Evolutionary conservation across 192 early-diverging fungal species (phyloP).

Genomic region (Glomus cerebriforme): DNA sequence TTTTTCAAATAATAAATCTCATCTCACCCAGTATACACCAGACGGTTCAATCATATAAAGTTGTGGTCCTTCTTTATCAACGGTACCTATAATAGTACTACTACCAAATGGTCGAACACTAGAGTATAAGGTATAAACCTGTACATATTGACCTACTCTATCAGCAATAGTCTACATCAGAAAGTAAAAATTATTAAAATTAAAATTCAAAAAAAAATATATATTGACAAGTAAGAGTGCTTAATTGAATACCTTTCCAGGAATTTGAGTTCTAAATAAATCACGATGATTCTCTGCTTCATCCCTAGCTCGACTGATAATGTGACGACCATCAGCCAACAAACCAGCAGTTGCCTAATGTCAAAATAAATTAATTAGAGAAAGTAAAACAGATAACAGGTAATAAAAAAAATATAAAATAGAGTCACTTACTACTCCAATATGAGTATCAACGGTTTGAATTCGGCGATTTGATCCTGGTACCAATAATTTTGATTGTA

Average conservation of each 20-base stretch:
- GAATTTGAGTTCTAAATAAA: constrained; percentile 78
- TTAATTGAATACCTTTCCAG: constrained; percentile 67
- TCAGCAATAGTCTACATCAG: constrained; percentile 77
- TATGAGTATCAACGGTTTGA: constrained; percentile 85
- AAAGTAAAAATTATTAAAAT: neutral
- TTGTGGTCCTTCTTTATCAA: constrained; percentile 80
- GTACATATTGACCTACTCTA: constrained; percentile 89
- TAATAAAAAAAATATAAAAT: constrained; percentile 5
- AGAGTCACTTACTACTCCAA: constrained; percentile 77
- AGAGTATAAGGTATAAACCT: constrained; percentile 97
- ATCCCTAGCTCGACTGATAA: constrained; percentile 87
- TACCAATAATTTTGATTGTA: constrained; percentile 93
- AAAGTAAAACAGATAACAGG: neutral
- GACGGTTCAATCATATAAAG: constrained; percentile 97
- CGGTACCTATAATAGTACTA: constrained; percentile 78
- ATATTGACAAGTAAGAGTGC: neutral
- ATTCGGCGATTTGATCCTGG: constrained; percentile 93
- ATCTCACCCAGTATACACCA: constrained; percentile 85
- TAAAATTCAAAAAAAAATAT: neutral
- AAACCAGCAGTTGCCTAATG: constrained; percentile 85
- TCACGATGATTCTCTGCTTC: constrained; percentile 90
- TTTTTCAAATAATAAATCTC: neutral
- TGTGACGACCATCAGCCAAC: constrained; percentile 87
- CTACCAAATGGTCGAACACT: constrained; percentile 93
- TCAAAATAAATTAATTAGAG: neutral